Evolutionary conservation across 148 eudicot genomes (phyloP).

Genomic region (Cornus controversa): DNA sequence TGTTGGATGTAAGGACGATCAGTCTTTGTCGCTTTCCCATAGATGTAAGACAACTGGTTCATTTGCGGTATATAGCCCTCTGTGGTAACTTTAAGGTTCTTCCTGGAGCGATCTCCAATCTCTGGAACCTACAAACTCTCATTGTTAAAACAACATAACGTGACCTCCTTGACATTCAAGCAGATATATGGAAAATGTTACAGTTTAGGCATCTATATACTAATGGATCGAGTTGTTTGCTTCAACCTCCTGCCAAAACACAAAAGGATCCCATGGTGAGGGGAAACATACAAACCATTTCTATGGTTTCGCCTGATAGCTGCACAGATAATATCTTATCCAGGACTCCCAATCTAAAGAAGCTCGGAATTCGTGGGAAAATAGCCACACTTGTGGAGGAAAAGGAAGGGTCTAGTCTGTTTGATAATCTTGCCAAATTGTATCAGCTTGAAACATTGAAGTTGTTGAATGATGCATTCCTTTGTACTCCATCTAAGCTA

Average conservation of each 20-base stretch:
- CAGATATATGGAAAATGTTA: constrained; percentile 39
- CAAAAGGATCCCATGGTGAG: constrained; percentile 18
- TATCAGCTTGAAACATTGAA: constrained; percentile 21
- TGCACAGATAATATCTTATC: constrained; percentile 26
- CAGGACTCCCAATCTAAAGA: constrained; percentile 20
- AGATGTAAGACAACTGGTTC: constrained; percentile 19
- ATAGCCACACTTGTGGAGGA: constrained; percentile 3
- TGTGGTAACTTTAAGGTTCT: constrained; percentile 19
- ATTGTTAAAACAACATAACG: constrained; percentile 26
- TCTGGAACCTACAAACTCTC: constrained; percentile 42
- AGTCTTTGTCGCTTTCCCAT: constrained; percentile 26
- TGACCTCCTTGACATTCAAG: constrained; percentile 27
- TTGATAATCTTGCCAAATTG: constrained; percentile 20
- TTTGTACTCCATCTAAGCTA: constrained; percentile 9
- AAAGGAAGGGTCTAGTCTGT: constrained; percentile 9
- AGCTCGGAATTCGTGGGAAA: constrained; percentile 27
- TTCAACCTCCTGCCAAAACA: constrained; percentile 15
- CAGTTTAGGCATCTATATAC: constrained; percentile 37
- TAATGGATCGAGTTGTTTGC: constrained; percentile 24
- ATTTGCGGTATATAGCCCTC: constrained; percentile 32
- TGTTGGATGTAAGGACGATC: constrained; percentile 30
- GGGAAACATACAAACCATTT: constrained; percentile 22
- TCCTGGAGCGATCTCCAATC: constrained; percentile 26
- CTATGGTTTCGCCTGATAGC: constrained; percentile 21
- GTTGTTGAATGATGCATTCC: constrained; percentile 21